phyloP scores from a whole-genome alignment of 2,329 filamentous ascomycete genomes.

The Xylaria sp. region DNA sequence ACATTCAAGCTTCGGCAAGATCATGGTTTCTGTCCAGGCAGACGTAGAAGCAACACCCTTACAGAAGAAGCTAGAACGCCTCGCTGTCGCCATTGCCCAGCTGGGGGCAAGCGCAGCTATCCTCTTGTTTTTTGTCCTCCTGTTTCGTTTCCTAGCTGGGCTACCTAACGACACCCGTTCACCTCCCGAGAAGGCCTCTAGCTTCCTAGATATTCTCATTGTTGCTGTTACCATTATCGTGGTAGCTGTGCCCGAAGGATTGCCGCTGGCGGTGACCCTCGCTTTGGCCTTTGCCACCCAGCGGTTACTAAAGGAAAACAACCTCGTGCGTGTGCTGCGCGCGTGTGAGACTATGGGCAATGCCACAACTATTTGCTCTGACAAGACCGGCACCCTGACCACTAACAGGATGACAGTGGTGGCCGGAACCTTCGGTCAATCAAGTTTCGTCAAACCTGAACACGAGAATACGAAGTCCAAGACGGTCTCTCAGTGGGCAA shows the following conservation, averaged over 20 bases:
- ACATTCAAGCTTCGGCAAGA: conserved; percentile 65
- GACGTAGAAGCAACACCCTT: conserved; percentile 64
- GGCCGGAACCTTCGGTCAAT: conserved; percentile 71
- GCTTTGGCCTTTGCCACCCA: conserved; percentile 75
- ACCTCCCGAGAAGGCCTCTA: conserved; percentile 69
- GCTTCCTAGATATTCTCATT: conserved; percentile 71
- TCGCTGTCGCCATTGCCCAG: conserved; percentile 64
- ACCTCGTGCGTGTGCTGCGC: conserved; percentile 73
- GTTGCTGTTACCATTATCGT: conserved; percentile 74
- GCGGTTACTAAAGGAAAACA: conserved; percentile 75
- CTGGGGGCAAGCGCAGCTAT: conserved; percentile 74
- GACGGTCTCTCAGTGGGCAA: conserved; percentile 49
- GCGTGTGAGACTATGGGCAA: conserved; percentile 80
- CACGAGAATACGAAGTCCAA: conserved; percentile 37
- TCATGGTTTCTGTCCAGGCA: conserved; percentile 65
- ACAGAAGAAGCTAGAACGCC: conserved; percentile 63
- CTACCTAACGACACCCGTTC: conserved; percentile 62
- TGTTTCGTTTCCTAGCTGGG: conserved; percentile 79
- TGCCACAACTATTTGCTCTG: conserved; percentile 80
- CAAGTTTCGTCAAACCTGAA: conserved; percentile 47
- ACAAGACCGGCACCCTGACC: conserved; percentile 80
- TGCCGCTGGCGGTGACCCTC: conserved; percentile 74
- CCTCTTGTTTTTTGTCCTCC: conserved; percentile 79
- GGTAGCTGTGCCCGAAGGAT: conserved; percentile 74
- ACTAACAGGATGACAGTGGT: conserved; percentile 83